These are phyloP conservation scores for Lasiodiplodia hormozganensis DNA, from an alignment of 2,329 filamentous ascomycete species.

Conservation along the genomic window DNA sequence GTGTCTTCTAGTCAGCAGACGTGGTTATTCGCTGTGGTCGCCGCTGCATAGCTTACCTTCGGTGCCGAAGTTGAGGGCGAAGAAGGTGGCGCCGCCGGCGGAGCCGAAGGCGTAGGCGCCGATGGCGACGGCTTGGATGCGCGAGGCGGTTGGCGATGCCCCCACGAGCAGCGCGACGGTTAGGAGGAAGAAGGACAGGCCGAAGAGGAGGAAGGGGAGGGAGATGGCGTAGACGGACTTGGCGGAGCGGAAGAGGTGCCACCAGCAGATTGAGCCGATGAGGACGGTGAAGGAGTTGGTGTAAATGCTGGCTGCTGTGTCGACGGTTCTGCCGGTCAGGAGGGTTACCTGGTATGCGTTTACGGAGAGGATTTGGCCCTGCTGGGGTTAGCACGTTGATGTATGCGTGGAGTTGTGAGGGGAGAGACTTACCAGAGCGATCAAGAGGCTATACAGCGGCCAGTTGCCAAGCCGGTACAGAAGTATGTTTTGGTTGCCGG, in stretches of 20 bases:
- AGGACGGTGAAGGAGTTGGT: neutral
- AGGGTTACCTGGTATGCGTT: slow-evolving; percentile 64
- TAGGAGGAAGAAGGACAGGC: slow-evolving; percentile 67
- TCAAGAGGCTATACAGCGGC: slow-evolving; percentile 36
- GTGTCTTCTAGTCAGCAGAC: neutral
- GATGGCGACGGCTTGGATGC: slow-evolving; percentile 54
- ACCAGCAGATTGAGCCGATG: neutral
- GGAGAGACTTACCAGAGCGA: slow-evolving; percentile 30
- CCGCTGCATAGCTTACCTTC: slow-evolving; percentile 53
- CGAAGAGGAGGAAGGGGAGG: slow-evolving; percentile 68
- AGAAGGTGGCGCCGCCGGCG: slow-evolving; percentile 68
- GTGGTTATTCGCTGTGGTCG: neutral
- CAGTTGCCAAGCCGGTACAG: slow-evolving; percentile 33
- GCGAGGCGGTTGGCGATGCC: slow-evolving; percentile 50
- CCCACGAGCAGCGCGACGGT: slow-evolving; percentile 34
- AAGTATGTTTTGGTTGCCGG: slow-evolving; percentile 31
- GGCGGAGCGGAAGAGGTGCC: slow-evolving; percentile 51
- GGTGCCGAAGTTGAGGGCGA: slow-evolving; percentile 71
- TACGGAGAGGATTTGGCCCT: slow-evolving; percentile 25
- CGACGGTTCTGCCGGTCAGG: slow-evolving; percentile 67
- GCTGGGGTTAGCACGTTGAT: neutral
- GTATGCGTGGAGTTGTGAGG: neutral
- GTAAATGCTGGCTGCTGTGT: slow-evolving; percentile 37
- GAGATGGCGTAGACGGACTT: slow-evolving; percentile 64
- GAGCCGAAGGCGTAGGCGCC: slow-evolving; percentile 68